Conservation (phyloP, 2,329 filamentous ascomycete genomes). For the Lizonia empirigonia region DNA sequence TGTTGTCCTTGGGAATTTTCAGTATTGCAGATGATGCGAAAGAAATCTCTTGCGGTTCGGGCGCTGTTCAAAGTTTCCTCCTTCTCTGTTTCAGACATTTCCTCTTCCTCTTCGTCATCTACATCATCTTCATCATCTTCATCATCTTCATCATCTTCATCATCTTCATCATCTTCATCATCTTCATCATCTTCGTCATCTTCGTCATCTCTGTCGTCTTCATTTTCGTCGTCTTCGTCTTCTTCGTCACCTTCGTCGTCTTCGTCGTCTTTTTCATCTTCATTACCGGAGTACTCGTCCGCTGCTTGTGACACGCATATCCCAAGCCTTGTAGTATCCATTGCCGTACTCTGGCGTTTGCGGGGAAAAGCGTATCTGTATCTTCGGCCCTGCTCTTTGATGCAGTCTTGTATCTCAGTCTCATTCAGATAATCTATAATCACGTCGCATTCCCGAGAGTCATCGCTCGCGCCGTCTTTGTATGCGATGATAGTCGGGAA, state of each 20-base stretch:
- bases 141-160: not conserved
- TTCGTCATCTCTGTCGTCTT: not conserved
- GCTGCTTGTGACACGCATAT: no score
- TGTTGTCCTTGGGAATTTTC: not conserved
- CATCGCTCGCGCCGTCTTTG: constrained; percentile 13
- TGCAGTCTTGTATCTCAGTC: not conserved
- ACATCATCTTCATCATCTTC: not conserved
- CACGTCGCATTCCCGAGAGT: constrained; percentile 13
- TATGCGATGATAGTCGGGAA: constrained; percentile 8
- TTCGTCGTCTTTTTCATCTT: not conserved
- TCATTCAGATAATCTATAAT: constrained; percentile 5
- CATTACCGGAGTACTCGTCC: no score
- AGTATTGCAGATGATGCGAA: constrained; percentile 18
- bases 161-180: not conserved
- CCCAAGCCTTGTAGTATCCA: no score
- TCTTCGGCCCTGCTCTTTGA: constrained; percentile 8
- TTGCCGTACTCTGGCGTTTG: not conserved
- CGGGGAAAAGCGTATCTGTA: constrained; percentile 5
- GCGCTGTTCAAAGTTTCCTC: not conserved
- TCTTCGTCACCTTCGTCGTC: not conserved
- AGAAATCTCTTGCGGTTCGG: constrained; percentile 17
- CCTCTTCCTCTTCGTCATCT: not conserved
- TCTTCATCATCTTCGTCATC: not conserved
- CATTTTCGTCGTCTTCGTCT: not conserved
- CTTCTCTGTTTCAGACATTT: not conserved